These are phyloP conservation scores for Puccinia polysora DNA, from an alignment of 1,284 basidiomycete genomes.

Conservation along the genomic window DNA sequence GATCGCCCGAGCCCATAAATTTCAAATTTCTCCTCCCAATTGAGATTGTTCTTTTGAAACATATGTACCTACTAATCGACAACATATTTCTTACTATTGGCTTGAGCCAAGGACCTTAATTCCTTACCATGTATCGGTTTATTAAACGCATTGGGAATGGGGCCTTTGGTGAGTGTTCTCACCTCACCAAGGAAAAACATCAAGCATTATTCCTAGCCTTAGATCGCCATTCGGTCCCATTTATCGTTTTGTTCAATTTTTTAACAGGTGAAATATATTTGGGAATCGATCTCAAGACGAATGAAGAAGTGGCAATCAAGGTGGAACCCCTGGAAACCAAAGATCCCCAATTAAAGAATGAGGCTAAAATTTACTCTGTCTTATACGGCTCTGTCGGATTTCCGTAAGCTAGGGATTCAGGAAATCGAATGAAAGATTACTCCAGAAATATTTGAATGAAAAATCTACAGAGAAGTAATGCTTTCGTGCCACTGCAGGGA, in stretches of 20 bases:
- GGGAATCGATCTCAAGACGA: slow-evolving; percentile 54
- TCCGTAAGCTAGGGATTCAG: slow-evolving; percentile 43
- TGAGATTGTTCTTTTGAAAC: too few species aligned
- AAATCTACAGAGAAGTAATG: neutral
- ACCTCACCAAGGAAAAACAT: neutral
- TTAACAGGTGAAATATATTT: slow-evolving; percentile 54
- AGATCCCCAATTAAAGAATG: slow-evolving; percentile 54
- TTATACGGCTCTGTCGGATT: slow-evolving; percentile 53
- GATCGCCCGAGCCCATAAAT: neutral
- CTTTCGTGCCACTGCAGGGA: too few species aligned
- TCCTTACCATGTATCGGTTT: slow-evolving; percentile 29
- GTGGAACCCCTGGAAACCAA: slow-evolving; percentile 54
- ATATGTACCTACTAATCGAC: neutral
- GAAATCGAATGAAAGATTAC: neutral
- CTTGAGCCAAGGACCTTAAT: neutral
- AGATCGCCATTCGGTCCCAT: neutral
- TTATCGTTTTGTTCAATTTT: slow-evolving; percentile 49
- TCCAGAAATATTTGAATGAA: neutral
- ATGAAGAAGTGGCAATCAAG: slow-evolving; percentile 54
- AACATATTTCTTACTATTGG: slow-evolving; percentile 5
- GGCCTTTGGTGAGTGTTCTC: slow-evolving; percentile 30
- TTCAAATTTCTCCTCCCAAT: neutral
- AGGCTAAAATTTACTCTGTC: slow-evolving; percentile 54
- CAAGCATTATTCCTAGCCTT: neutral
- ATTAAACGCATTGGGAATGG: slow-evolving; percentile 32